Percentiles rank a stretch among this genome's conserved stretches.
phyloP scores from a whole-genome alignment of 768 basidiomycete genomes.

The Kwoniella mangroviensis region DNA sequence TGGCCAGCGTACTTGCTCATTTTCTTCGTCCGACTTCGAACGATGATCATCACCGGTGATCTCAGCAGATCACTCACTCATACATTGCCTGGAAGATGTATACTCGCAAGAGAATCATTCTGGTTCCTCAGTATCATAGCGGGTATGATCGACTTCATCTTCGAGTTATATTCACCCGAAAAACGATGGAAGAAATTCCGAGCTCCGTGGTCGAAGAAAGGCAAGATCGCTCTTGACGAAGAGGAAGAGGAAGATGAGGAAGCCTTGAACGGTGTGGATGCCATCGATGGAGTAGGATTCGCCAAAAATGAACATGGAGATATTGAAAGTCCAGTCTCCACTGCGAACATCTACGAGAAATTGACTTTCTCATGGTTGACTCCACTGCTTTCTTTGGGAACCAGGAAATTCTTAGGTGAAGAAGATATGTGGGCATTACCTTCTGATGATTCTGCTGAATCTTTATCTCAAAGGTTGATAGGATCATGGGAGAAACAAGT shows the following conservation, averaged over 20 bases:
- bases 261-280: slow-evolving; percentile 41
- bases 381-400: slow-evolving; percentile 58
- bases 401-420: slow-evolving; percentile 70
- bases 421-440: slow-evolving; percentile 80
- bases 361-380: slow-evolving; percentile 86
- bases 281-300: slow-evolving; percentile 24
- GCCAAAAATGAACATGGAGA: slow-evolving; percentile 52
- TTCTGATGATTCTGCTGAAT: slow-evolving; percentile 70
- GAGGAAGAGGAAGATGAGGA: slow-evolving; percentile 51
- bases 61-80: slow-evolving; percentile 49
- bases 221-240: slow-evolving; percentile 50
- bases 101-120: slow-evolving; percentile 40
- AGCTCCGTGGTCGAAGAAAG: slow-evolving; percentile 34
- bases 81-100: slow-evolving; percentile 28
- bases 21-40: slow-evolving; percentile 68
- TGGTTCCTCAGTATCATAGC: slow-evolving; percentile 49
- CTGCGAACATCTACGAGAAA: slow-evolving; percentile 78
- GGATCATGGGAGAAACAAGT: slow-evolving; percentile 66
- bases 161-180: slow-evolving; percentile 45
- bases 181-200: slow-evolving; percentile 43
- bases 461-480: slow-evolving; percentile 69
- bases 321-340: slow-evolving; percentile 71
- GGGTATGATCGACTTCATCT: slow-evolving; percentile 53
- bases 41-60: slow-evolving; percentile 56
- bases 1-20: slow-evolving; percentile 72